phyloP scores from a whole-genome alignment of 2,329 filamentous ascomycete species.

The Ambrosiella xylebori region DNA sequence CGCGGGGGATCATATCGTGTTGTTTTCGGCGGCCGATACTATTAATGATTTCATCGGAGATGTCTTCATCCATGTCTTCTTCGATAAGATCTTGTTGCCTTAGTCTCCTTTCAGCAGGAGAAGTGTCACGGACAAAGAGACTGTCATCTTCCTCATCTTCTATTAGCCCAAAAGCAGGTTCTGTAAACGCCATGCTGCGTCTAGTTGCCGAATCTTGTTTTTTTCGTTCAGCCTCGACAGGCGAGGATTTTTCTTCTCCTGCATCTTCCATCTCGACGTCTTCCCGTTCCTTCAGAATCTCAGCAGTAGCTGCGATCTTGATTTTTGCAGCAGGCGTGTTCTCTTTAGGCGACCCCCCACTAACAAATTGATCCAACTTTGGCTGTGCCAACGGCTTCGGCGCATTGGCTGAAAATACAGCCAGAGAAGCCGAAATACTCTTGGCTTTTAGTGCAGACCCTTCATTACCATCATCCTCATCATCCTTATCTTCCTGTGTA shows the following conservation, averaged over 20 bases:
- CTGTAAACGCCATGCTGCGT: too few relatives aligned
- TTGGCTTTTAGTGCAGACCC: neutral
- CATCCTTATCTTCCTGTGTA: neutral
- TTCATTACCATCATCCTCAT: neutral
- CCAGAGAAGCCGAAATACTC: neutral
- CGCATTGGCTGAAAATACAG: neutral
- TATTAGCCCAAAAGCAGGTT: neutral
- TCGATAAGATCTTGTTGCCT: neutral
- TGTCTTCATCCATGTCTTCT: neutral
- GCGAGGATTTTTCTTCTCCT: neutral
- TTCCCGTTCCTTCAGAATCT: slow-evolving; percentile 5
- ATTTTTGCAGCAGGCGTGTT: neutral
- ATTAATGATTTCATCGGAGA: neutral
- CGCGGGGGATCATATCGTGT: neutral
- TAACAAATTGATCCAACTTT: neutral
- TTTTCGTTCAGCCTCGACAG: too few relatives aligned
- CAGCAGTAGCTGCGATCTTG: slow-evolving; percentile 3
- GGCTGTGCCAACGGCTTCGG: neutral
- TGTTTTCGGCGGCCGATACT: neutral
- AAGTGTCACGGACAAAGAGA: neutral
- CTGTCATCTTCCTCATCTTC: slow-evolving; percentile 6
- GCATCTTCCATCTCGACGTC: slow-evolving; percentile 7
- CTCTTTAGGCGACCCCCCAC: neutral
- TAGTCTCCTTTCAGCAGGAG: neutral
- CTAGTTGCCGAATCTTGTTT: too few relatives aligned